Evolutionary conservation across 2,329 filamentous ascomycete species (phyloP).

Genomic region (Fusarium sp.): DNA sequence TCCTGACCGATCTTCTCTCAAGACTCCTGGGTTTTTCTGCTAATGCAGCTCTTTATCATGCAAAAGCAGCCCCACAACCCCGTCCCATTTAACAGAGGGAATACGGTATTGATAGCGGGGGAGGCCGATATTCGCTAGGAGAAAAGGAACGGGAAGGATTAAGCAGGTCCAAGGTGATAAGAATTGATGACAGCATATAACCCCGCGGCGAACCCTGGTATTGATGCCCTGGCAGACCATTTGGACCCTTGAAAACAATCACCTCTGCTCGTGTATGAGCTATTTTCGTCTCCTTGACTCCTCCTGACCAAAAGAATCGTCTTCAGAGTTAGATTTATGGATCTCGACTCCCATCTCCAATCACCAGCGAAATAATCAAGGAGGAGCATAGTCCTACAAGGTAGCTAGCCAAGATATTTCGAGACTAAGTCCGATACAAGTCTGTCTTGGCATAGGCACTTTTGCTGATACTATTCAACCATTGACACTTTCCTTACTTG

Average conservation of each 20-base stretch:
- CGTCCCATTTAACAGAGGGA: no score
- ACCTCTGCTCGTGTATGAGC: not conserved
- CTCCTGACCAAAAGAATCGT: not conserved
- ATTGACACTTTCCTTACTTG: slow-evolving; percentile 41
- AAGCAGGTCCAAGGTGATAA: slow-evolving; percentile 11
- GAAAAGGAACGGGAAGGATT: slow-evolving; percentile 21
- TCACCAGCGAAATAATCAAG: slow-evolving; percentile 1
- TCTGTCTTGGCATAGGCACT: slow-evolving; percentile 29
- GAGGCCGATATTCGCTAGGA: slow-evolving; percentile 12
- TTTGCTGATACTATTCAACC: slow-evolving; percentile 21
- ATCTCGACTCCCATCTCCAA: not conserved
- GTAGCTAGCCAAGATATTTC: slow-evolving; percentile 13
- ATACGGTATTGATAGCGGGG: slow-evolving; percentile 12
- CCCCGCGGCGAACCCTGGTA: not conserved
- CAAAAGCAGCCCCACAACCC: no score
- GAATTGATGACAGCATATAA: slow-evolving; percentile 8
- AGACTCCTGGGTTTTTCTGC: no score
- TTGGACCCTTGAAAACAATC: not conserved
- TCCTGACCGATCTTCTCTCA: no score
- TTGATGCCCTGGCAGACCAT: not conserved
- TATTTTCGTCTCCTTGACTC: not conserved
- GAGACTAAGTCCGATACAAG: slow-evolving; percentile 11
- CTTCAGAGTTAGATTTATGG: not conserved
- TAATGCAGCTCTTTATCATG: no score
- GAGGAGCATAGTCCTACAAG: not conserved